Percentiles rank a stretch among this genome's conserved stretches.
Evolutionary conservation across 495 filamentous ascomycete species (phyloP).

Genomic region (Echria macrotheca): DNA sequence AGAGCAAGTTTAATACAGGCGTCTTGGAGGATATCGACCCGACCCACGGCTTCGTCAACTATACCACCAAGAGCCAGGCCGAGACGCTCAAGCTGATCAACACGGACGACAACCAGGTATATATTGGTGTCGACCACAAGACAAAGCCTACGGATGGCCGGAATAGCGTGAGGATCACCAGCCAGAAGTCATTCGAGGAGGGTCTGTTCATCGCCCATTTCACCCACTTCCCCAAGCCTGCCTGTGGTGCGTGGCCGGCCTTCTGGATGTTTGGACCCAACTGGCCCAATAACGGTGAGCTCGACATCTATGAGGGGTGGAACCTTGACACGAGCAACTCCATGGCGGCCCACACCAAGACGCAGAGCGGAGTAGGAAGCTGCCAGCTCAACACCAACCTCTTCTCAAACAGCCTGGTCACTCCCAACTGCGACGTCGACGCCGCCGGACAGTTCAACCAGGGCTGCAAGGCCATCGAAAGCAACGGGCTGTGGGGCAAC

Average conservation of each 20-base stretch:
- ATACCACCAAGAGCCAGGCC: conserved; percentile 50
- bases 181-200: conserved; percentile 56
- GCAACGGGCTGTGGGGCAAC: conserved; percentile 60
- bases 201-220: conserved; percentile 70
- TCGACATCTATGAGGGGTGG: conserved; percentile 86
- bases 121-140: conserved; percentile 32
- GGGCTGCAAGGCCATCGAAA: conserved; percentile 33
- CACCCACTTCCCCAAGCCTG: conserved; percentile 60
- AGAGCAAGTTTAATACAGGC: conserved; percentile 10
- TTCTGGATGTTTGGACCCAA: conserved; percentile 67
- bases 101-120: conserved; percentile 39
- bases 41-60: conserved; percentile 62
- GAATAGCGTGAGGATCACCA: conserved; percentile 61
- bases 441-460: conserved; percentile 12
- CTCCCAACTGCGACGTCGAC: conserved; percentile 51
- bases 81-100: conserved; percentile 48
- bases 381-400: conserved; percentile 47
- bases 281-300: conserved; percentile 78
- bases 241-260: conserved; percentile 58
- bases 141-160: conserved; percentile 41
- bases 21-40: conserved; percentile 44
- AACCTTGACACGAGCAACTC: conserved; percentile 58
- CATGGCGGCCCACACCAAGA: conserved; percentile 67
- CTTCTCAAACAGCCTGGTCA: conserved; percentile 44
- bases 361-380: conserved; percentile 47